Evolutionary conservation across 2,329 filamentous ascomycete species (phyloP), one percentile per base, ranked within the genome.

Genomic region (Orbilia brochopaga): DNA sequence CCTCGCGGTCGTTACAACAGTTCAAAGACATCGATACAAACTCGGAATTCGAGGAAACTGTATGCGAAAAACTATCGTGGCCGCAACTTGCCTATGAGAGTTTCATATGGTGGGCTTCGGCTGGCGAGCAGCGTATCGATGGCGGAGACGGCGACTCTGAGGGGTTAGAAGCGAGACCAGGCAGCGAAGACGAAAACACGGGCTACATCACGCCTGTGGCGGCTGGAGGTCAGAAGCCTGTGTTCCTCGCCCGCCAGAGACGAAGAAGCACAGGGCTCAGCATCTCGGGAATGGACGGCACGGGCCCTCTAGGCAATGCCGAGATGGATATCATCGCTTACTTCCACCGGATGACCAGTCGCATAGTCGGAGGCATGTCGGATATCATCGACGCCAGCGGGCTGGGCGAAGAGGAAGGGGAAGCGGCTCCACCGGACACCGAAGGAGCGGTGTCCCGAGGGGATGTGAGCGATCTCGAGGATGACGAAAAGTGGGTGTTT

Each of bases 51-150:
- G 81, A 88, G 42, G 75, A 77, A 46, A 58, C 60, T 0, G 74
- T 76, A 11, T 77, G 76, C 23, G 87, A 90, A 76, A 87, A 87
- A 1, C 78, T 84, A 44, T 87, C 84, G 46, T 90, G 87, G 90
- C 83, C 88, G 0, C 87, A 88, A 0, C 84, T 93, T 24, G 90
- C 90, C 3, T 94, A 93, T 79, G 86, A 85, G 61, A 88, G 89
- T 23, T 92, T 93, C 81, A 91, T 93, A 85, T 94, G 90, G 90
- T 94, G 91, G 90, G 90, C 90, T 1, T 91, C 88, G 15, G 90
- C 90, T 0, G 90, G 90, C 66, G 90, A 94, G 79, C 85, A 88
- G 78, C 81, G 85, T 6, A 83, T 84, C 17, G 84, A 87, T 73
- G 83, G 85, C 19, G 78, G 80, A 54, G 70, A 74, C 15, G 73